Base-by-base conservation (phyloP, 2,329 filamentous ascomycete species). In the Ophioceras dolichostomum region DNA sequence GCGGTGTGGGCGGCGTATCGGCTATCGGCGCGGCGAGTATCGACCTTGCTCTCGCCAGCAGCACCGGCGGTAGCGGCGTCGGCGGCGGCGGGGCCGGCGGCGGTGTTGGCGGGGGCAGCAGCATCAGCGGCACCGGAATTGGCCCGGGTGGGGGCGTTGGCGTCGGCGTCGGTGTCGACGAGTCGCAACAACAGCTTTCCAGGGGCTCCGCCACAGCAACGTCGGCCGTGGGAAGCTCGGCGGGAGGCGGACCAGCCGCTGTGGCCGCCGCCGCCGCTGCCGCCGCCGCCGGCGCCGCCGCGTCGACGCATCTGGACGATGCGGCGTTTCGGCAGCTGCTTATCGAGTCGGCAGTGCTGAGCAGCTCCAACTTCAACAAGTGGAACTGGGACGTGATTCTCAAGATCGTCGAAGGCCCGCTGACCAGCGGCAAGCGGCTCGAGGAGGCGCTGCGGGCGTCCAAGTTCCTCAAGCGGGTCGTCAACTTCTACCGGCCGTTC, bases 351-450 rank as follows among this genome's bases (percentile, higher is more conserved):
- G 79, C 86, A 38, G 86, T 98, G 2, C 65, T 96, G 32, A 84
- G 81, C 44, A 91, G 84, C 42, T 86, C 86, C 43, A 95, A 94
- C 48, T 94, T 83, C 51, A 68, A 77, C 28, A 98, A 98, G 56
- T 98, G 91, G 91, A 89, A 94, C 53, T 98, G 93, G 91, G 86
- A 94, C 43, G 67, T 94, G 27, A 87, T 98, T 30, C 72, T 88
- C 41, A 83, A 80, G 48, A 78, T 96, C 37, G 88, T 98, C 26
- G 89, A 96, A 53, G 93, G 91, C 0, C 91, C 93, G 1, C 61
- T 98, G 17, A 81, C 87, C 18, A 94, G 87, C 46, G 81, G 88
- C 1, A 95, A 94, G 57, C 74, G 91, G 10, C 68, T 98, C 4
- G 89, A 95, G 47, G 91, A 98, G 58, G 89, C 89, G 0, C 83